Evolutionary conservation across 352 stramenopile species (phyloP).

Genomic region (Globisporangium carolinianum): DNA sequence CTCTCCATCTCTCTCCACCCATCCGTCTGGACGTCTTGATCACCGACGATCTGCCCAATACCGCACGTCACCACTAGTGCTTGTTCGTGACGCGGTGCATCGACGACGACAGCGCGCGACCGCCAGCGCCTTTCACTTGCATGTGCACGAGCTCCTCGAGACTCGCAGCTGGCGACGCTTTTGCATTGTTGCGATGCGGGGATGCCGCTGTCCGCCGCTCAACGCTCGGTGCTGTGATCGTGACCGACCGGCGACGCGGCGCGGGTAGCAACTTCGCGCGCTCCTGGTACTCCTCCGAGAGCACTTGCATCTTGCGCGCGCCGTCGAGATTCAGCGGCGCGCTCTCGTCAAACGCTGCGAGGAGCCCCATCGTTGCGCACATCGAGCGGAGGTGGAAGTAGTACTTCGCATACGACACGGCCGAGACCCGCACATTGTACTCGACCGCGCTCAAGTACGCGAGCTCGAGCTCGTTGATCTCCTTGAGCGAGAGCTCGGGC

Average conservation of each 20-base stretch:
- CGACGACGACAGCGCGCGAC: slow-evolving; percentile 25
- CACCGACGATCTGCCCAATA: not conserved
- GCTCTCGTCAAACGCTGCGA: slow-evolving; percentile 68
- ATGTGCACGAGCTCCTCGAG: slow-evolving; percentile 82
- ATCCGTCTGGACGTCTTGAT: not conserved
- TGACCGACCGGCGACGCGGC: slow-evolving; percentile 68
- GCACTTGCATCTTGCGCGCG: slow-evolving; percentile 81
- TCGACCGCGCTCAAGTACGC: slow-evolving; percentile 87
- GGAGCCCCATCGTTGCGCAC: slow-evolving; percentile 85
- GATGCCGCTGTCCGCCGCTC: slow-evolving; percentile 18
- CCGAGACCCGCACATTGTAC: slow-evolving; percentile 86
- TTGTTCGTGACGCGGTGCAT: slow-evolving; percentile 51
- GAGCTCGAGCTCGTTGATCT: slow-evolving; percentile 96
- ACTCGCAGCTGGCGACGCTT: slow-evolving; percentile 59
- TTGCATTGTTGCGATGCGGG: slow-evolving; percentile 11
- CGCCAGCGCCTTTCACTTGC: slow-evolving; percentile 66
- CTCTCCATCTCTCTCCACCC: not conserved
- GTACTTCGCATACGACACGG: slow-evolving; percentile 90
- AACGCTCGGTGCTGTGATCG: slow-evolving; percentile 52
- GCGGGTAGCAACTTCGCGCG: slow-evolving; percentile 69
- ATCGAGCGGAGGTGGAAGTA: slow-evolving; percentile 97
- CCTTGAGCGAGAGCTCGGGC: slow-evolving; percentile 84
- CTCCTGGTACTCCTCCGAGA: slow-evolving; percentile 85
- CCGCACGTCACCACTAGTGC: slow-evolving; percentile 4
- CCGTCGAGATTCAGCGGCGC: slow-evolving; percentile 75